Conservation (phyloP, 2,329 filamentous ascomycete genomes). For the Aureobasidium sp. region DNA sequence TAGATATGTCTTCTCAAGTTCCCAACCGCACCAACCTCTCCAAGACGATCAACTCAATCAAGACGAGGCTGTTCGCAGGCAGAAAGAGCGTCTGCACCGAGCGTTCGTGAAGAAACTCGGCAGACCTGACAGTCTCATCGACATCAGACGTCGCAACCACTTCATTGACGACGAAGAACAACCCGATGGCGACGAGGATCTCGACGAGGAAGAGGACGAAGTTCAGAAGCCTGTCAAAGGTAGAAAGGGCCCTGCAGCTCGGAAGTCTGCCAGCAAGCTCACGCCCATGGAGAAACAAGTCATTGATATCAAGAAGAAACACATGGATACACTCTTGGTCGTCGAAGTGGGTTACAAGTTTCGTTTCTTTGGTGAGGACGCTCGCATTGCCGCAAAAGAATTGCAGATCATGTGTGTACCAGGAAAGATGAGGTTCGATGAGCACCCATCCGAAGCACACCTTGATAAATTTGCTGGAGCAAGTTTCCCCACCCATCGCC, state of each 20-base stretch:
- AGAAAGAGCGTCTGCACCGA: conserved; percentile 67
- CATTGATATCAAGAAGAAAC: conserved; percentile 84
- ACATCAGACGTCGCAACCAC: conserved; percentile 56
- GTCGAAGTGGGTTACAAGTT: conserved; percentile 98
- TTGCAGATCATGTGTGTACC: conserved; percentile 95
- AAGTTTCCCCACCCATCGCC: conserved; percentile 84
- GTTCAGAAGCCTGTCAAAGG: conserved; percentile 40
- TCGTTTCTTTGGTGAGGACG: conserved; percentile 93
- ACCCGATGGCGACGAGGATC: conserved; percentile 49
- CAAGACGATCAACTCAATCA: conserved; percentile 31
- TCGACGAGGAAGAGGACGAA: conserved; percentile 51
- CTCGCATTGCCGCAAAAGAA: conserved; percentile 78
- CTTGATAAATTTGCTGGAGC: conserved; percentile 88
- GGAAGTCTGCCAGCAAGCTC: conserved; percentile 73
- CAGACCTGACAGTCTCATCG: conserved; percentile 69
- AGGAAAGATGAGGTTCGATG: conserved; percentile 89
- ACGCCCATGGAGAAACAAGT: conserved; percentile 94
- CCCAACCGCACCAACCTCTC: conserved; percentile 28
- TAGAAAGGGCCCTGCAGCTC: conserved; percentile 47
- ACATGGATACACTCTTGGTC: conserved; percentile 83
- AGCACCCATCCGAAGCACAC: conserved; percentile 88
- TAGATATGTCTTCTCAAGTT: conserved; percentile 53
- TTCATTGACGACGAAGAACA: conserved; percentile 49
- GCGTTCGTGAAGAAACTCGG: conserved; percentile 89
- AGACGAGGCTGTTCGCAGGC: conserved; percentile 48